Base-by-base conservation (phyloP, 108 stramenopile species). In the Pseudonitzschia multiseries region DNA sequence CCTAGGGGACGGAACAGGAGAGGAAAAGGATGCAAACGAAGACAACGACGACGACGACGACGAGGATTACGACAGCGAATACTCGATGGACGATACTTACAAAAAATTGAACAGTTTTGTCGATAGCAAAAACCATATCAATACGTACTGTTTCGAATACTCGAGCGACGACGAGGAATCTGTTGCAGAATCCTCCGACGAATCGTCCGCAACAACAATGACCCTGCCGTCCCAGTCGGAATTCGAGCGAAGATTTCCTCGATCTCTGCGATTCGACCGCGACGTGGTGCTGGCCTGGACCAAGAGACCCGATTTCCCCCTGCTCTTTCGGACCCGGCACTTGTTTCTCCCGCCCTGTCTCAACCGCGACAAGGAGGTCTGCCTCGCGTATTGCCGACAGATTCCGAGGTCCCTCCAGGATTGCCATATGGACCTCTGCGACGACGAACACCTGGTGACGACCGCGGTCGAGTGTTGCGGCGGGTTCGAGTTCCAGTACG, bases 401-500 rank as follows among this genome's bases (percentile, higher is more conserved):
- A 82, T 82, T 31, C 81, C 81, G 26, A 64, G 80, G 9, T 64
- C 68, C 20, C 52, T 82, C 12, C 76, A 82, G 51, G 76, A 77
- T 42, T 77, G 76, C 52, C 52, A 65, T 10, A 72, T 76, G 29
- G 72, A 69, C 10, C 52, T 82, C 2, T 69, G 76, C 29, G 36
- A 82, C 44, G 70, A 76, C 50, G 27, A n/a, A 6, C 63, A 69
- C 44, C 56, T 77, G 2, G 81, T 82, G 0, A 62, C 54, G 20
- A 64, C 81, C 22, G 76, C 76, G 27, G 56, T 77, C 14, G 57
- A 61, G 8, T 17, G 31, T 6, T 61, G 71, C 24, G 68, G 57
- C 33, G 81, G 81, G 21, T 17, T 82, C 20, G 76, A 82, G 65
- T 42, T 82, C 5, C 81, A 82, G 42, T 82, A 77, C 57, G 81